Evolutionary conservation across 2,329 filamentous ascomycete genomes (phyloP).

Genomic region (Pseudocercospora ulei): DNA sequence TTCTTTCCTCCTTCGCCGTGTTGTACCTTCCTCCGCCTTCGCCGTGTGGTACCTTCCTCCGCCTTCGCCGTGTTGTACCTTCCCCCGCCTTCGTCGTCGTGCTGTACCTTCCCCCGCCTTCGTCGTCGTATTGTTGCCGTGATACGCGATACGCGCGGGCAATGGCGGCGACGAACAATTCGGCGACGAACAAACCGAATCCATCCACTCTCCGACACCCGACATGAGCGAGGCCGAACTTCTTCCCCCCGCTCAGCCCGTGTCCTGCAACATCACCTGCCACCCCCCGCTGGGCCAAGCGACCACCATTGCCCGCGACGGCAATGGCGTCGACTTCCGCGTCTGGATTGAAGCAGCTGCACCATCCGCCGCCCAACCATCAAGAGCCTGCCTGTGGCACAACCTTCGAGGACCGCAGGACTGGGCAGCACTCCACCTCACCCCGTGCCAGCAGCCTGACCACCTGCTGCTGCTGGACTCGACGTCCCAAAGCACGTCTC

Average conservation of each 20-base stretch:
- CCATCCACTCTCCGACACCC: constrained; percentile 31
- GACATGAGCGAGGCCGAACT: constrained; percentile 25
- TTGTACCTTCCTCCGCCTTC: too few species aligned
- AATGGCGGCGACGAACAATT: too few species aligned
- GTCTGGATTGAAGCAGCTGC: too few species aligned
- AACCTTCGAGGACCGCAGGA: constrained; percentile 48
- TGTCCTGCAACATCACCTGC: constrained; percentile 49
- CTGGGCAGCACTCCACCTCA: constrained; percentile 52
- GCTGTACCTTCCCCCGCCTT: constrained; percentile 32
- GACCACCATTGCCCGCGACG: constrained; percentile 47
- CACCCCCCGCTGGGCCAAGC: constrained; percentile 69
- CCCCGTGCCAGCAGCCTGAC: constrained; percentile 32
- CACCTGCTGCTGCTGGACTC: constrained; percentile 27
- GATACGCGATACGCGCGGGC: too few species aligned
- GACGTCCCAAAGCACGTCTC: constrained; percentile 21
- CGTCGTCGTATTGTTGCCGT: too few species aligned
- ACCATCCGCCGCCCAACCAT: too few species aligned
- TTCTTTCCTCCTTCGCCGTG: too few species aligned
- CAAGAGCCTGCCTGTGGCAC: constrained; percentile 66
- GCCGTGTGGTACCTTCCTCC: too few species aligned
- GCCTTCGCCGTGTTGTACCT: constrained; percentile 1
- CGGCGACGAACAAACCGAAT: too few species aligned
- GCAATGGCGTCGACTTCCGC: constrained; percentile 50
- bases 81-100: constrained; percentile 24
- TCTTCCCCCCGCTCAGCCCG: constrained; percentile 25